Evolutionary conservation across 768 basidiomycete species (phyloP), one percentile per base, ranked within the genome.

Genomic region (Tephrocybe sp.): DNA sequence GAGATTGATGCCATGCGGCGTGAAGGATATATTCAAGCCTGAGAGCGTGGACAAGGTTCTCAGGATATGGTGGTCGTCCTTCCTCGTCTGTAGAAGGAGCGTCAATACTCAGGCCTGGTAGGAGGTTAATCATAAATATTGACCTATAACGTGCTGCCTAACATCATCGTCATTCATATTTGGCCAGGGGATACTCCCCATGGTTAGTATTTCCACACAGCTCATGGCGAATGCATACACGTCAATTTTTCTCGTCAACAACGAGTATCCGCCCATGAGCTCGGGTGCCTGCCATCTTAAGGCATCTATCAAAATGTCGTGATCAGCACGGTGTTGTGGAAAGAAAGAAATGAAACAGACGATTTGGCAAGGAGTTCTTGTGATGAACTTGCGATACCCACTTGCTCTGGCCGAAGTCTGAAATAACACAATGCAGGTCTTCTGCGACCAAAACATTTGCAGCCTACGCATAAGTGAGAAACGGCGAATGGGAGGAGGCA

Each of bases 391-490:
- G 85, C n/a, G 75, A 77, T 66, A 83, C 86, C 72, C 90, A 81
- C 62, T 87, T 84, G 57, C 81, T 85, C 62, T 90, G 85, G 0
- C 88, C 89, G 64, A 93, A 93, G 62, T 91, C 89, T 21, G 87
- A 82, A 37, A 93, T 80, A 39, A 90, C 74, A 49, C 88, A 91
- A 37, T 71, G 76, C 2, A 78, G 73, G 3, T 74, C 65, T 54
- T 88, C 81, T 56, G 85, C 80, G 17, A 93, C 79, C 4, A 93
- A 3, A 76, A 92, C 79, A 61, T 93, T 93, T 3, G 85, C 75
- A 10, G 80, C 86, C 86, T 78, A 18, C 34, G 34, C 6, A 36
- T 8, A n/a, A 8, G 8, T 36, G 8, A 36, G 34, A 8, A 36
- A 36, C 15, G 34, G 28, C 5, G 11, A 30, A 11, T 30, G 6